Conservation (phyloP, 2,329 filamentous ascomycete genomes). For the Colletotrichum sp. region DNA sequence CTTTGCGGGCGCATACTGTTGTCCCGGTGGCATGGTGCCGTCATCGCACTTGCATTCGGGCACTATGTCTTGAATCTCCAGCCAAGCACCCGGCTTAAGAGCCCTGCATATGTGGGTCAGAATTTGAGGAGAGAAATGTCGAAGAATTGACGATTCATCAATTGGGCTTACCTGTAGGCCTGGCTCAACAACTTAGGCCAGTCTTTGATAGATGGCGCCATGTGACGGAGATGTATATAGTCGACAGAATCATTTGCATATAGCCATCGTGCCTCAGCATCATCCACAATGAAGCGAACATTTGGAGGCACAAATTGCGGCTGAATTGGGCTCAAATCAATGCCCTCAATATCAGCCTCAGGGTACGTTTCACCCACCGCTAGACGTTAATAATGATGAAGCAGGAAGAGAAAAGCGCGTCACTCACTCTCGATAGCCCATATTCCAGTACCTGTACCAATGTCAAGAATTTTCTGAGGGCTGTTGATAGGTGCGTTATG, state of each 20-base stretch:
- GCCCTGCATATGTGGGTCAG: conserved; percentile 14
- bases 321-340: conserved; percentile 30
- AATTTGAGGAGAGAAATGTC: not conserved
- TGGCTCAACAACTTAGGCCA: conserved; percentile 27
- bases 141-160: not conserved
- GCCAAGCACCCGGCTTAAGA: conserved; percentile 5
- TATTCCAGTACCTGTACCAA: conserved; percentile 28
- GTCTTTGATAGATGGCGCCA: conserved; percentile 31
- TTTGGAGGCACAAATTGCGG: conserved; percentile 66
- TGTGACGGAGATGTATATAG: conserved; percentile 26
- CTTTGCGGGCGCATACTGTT: conserved; percentile 26
- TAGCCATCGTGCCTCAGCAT: conserved; percentile 44
- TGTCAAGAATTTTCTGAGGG: conserved; percentile 20
- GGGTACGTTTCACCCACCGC: conserved; percentile 34
- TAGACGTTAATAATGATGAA: not conserved
- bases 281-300: conserved; percentile 75
- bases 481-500: not conserved
- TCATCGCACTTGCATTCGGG: conserved; percentile 43
- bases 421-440: conserved; percentile 45
- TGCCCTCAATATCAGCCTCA: conserved; percentile 35
- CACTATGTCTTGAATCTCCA: conserved; percentile 6
- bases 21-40: conserved; percentile 30
- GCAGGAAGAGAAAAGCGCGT: not conserved
- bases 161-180: conserved; percentile 7
- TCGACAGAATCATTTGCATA: conserved; percentile 26